Conservation (phyloP, 805 yeast species). For the Kluyveromyces wickerhamii region DNA sequence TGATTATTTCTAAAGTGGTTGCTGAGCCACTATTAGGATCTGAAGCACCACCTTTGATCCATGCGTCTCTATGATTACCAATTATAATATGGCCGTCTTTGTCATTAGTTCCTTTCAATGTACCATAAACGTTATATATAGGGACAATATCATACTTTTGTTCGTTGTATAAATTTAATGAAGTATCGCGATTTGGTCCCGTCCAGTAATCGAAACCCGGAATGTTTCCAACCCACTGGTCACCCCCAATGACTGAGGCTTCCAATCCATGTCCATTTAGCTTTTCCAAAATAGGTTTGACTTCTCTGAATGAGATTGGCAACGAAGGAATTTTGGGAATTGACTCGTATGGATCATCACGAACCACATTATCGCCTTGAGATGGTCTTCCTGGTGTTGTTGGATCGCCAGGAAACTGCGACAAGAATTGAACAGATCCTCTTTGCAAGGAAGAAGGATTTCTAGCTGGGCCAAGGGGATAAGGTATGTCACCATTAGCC, state of each 20-base stretch:
- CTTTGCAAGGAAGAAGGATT: constrained; percentile 71
- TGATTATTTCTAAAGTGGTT: constrained; percentile 51
- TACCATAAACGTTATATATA: constrained; percentile 56
- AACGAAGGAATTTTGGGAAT: constrained; percentile 64
- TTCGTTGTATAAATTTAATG: constrained; percentile 48
- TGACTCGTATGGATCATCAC: constrained; percentile 40
- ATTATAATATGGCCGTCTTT: constrained; percentile 48
- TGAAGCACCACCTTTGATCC: constrained; percentile 73
- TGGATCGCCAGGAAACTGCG: constrained; percentile 67
- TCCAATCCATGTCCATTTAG: constrained; percentile 51
- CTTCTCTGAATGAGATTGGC: constrained; percentile 60
- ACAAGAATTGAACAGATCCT: constrained; percentile 61
- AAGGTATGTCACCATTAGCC: constrained; percentile 52
- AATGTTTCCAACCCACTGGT: constrained; percentile 39
- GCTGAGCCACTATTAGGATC: constrained; percentile 77
- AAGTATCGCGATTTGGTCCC: constrained; percentile 40
- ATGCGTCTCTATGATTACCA: constrained; percentile 77
- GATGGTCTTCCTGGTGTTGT: constrained; percentile 65
- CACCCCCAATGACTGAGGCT: constrained; percentile 32
- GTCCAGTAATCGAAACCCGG: constrained; percentile 39
- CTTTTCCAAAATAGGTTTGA: constrained; percentile 49
- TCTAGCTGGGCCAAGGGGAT: constrained; percentile 72
- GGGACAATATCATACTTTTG: constrained; percentile 58
- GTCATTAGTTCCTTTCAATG: constrained; percentile 43
- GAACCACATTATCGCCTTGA: constrained; percentile 34